Percentiles rank a stretch among this genome's conserved stretches.
Evolutionary conservation across 106 monocot species (phyloP).

Genomic region (Posidonia australis): DNA sequence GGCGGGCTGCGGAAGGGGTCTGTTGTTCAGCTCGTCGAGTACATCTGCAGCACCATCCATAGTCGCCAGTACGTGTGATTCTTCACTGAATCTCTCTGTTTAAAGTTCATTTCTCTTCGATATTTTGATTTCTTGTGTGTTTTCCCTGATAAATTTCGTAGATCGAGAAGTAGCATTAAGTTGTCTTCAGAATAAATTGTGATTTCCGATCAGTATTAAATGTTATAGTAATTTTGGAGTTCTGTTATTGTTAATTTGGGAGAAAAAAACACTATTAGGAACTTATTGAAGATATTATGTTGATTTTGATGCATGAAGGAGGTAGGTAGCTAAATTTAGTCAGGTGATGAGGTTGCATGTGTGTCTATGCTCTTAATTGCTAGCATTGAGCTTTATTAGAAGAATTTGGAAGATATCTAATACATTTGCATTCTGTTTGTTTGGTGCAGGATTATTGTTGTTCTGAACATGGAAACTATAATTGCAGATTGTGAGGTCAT

Average conservation of each 20-base stretch:
- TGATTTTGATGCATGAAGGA: no score
- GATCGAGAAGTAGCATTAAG: background rate
- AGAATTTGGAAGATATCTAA: background rate
- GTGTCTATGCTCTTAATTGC: background rate
- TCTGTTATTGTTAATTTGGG: background rate
- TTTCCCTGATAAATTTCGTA: background rate
- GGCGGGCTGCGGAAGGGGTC: conserved; percentile 43
- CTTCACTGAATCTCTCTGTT: background rate
- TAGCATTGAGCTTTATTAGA: background rate
- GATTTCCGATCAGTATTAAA: background rate
- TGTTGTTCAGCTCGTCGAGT: conserved; percentile 80
- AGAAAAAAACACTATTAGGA: no score
- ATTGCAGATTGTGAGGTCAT: conserved; percentile 39
- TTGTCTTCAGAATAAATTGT: background rate
- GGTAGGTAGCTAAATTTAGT: background rate
- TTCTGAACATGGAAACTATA: conserved; percentile 80
- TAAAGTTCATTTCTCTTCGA: background rate
- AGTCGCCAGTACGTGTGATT: conserved; percentile 31
- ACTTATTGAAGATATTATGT: no score
- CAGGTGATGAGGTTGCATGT: background rate
- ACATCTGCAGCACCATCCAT: conserved; percentile 60
- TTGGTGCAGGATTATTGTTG: conserved; percentile 61
- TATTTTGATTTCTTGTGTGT: background rate
- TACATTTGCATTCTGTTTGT: background rate
- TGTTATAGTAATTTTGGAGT: background rate